Evolutionary conservation across 140 eudicot species (phyloP).

Genomic region (Oenanthe javanica): DNA sequence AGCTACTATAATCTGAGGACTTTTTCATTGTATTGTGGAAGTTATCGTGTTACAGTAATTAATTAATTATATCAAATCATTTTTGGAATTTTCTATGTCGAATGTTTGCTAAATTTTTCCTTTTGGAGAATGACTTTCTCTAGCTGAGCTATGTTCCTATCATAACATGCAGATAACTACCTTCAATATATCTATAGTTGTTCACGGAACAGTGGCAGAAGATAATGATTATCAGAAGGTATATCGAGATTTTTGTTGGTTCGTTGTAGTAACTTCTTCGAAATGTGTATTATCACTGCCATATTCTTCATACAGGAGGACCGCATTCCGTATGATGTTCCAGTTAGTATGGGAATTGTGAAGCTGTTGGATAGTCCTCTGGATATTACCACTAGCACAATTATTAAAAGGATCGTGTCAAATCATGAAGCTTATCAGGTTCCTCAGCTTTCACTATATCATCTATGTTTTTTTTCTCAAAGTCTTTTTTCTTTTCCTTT

Average conservation of each 20-base stretch:
- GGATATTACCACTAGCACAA: conserved; percentile 92
- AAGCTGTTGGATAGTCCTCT: conserved; percentile 83
- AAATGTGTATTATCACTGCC: conserved; percentile 9
- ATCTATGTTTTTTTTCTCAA: not conserved
- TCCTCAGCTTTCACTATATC: conserved; percentile 9
- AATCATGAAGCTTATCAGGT: conserved; percentile 99
- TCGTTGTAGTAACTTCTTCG: not conserved
- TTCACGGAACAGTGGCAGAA: conserved; percentile 94
- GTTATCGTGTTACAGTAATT: not conserved
- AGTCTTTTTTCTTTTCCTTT: not conserved
- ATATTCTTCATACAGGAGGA: conserved; percentile 42
- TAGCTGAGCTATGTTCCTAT: not conserved
- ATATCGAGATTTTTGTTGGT: conserved; percentile 3
- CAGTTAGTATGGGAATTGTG: conserved; percentile 65
- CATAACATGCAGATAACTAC: conserved; percentile 70
- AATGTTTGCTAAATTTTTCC: not conserved
- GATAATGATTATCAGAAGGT: conserved; percentile 85
- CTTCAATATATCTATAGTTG: conserved; percentile 90
- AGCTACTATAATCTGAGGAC: not conserved
- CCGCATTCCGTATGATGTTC: conserved; percentile 73
- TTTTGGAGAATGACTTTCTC: not conserved
- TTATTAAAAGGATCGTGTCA: conserved; percentile 85
- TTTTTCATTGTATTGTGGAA: not conserved
- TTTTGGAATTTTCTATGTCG: not conserved
- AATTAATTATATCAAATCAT: not conserved